phyloP scores from a whole-genome alignment of 2,329 filamentous ascomycete species.

The Trichoderma sp. region DNA sequence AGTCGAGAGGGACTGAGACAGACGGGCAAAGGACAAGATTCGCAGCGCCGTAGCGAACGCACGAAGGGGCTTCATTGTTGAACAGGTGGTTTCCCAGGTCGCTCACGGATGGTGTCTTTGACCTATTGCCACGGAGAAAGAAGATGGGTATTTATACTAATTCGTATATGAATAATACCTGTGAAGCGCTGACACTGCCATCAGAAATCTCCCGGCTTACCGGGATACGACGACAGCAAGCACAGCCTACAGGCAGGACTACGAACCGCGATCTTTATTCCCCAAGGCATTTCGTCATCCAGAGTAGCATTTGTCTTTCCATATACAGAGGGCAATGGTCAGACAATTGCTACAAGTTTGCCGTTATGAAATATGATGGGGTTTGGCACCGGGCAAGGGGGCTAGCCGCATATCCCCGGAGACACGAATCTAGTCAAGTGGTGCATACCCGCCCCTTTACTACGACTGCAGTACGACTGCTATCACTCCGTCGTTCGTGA shows the following conservation, averaged over 20 bases:
- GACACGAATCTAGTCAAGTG: background rate
- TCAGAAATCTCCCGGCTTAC: background rate
- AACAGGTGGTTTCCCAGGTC: too few species aligned
- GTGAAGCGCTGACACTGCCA: background rate
- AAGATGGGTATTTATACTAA: background rate
- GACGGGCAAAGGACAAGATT: background rate
- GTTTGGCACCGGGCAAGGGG: background rate
- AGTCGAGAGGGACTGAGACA: background rate
- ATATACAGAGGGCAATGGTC: background rate
- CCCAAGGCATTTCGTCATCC: background rate
- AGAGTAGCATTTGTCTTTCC: background rate
- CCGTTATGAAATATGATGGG: background rate
- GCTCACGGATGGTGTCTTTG: background rate
- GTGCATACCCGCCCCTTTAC: background rate
- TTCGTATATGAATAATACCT: background rate
- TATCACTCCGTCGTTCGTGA: background rate
- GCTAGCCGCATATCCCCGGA: background rate
- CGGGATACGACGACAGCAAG: background rate
- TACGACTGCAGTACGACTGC: background rate
- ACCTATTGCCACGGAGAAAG: accelerated
- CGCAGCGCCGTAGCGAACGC: background rate
- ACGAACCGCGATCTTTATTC: background rate
- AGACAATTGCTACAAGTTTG: background rate
- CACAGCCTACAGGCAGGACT: background rate
- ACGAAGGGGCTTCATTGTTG: background rate